phyloP scores from a whole-genome alignment of 2,329 filamentous ascomycete genomes.

The Alternaria alternata region DNA sequence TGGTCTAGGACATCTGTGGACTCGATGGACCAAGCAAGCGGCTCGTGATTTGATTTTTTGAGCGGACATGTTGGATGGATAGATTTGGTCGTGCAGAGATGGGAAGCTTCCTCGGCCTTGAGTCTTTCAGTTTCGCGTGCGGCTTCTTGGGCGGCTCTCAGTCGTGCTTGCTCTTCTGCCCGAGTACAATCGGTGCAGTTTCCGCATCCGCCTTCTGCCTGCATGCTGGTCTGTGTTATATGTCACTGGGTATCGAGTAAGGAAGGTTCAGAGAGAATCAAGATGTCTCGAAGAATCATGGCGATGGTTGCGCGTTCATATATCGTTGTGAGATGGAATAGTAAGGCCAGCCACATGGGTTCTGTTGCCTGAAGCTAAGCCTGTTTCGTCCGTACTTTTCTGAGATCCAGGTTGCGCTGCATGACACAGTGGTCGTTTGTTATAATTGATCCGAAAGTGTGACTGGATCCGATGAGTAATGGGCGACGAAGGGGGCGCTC shows the following conservation, averaged over 20 bases:
- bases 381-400: background rate
- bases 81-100: background rate
- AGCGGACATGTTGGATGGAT: background rate
- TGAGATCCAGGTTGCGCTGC: no score
- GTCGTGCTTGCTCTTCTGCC: background rate
- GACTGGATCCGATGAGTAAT: no score
- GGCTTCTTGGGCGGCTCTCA: background rate
- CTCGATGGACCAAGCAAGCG: slow-evolving; percentile 28
- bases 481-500: no score
- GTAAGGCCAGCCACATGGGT: background rate
- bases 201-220: background rate
- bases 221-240: background rate
- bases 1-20: slow-evolving; percentile 9
- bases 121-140: background rate
- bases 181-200: background rate
- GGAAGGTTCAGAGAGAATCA: background rate
- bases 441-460: no score
- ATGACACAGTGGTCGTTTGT: no score
- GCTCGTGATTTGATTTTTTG: slow-evolving; percentile 13
- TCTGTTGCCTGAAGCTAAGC: background rate
- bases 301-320: background rate
- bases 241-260: background rate
- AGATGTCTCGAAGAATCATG: background rate
- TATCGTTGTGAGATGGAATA: background rate
- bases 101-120: background rate